These are phyloP conservation scores for Phellinidium pouzarii DNA, from an alignment of 1,284 basidiomycete genomes.

Conservation along the genomic window DNA sequence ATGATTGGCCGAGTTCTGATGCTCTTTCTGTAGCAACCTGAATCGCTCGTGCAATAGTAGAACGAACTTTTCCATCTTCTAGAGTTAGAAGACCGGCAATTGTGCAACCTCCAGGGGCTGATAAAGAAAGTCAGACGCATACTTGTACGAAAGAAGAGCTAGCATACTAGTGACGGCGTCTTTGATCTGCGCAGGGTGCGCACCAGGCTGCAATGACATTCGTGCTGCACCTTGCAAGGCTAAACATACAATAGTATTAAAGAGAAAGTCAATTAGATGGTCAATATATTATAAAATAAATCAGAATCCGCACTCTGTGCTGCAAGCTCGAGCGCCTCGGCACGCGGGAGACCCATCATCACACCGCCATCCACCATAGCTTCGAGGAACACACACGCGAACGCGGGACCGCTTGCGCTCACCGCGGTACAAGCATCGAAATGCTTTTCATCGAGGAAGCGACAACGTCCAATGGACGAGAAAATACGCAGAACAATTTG, in stretches of 20 bases:
- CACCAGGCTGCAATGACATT: slow-evolving; percentile 85
- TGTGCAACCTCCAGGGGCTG: slow-evolving; percentile 97
- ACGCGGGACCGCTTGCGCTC: slow-evolving; percentile 94
- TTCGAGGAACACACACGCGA: slow-evolving; percentile 94
- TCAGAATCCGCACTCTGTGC: slow-evolving; percentile 86
- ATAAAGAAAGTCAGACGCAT: background rate
- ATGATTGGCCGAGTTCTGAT: slow-evolving; percentile 65
- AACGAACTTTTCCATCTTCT: slow-evolving; percentile 91
- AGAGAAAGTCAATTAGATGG: background rate
- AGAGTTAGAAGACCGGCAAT: slow-evolving; percentile 94
- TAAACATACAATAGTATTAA: slow-evolving; percentile 29
- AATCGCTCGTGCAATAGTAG: slow-evolving; percentile 93
- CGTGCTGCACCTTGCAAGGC: slow-evolving; percentile 95
- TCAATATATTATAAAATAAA: background rate
- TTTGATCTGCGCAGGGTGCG: slow-evolving; percentile 95
- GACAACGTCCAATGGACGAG: slow-evolving; percentile 88
- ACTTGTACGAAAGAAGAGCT: background rate
- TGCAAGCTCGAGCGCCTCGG: slow-evolving; percentile 91
- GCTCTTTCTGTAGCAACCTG: slow-evolving; percentile 90
- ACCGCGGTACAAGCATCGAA: slow-evolving; percentile 98
- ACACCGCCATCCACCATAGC: slow-evolving; percentile 99
- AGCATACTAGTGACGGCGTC: slow-evolving; percentile 93
- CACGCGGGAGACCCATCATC: slow-evolving; percentile 98
- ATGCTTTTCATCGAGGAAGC: slow-evolving; percentile 94
- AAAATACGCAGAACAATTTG: slow-evolving; percentile 89